Base-by-base conservation (phyloP, 2,329 filamentous ascomycete species). In the Nectriaceae sp. region DNA sequence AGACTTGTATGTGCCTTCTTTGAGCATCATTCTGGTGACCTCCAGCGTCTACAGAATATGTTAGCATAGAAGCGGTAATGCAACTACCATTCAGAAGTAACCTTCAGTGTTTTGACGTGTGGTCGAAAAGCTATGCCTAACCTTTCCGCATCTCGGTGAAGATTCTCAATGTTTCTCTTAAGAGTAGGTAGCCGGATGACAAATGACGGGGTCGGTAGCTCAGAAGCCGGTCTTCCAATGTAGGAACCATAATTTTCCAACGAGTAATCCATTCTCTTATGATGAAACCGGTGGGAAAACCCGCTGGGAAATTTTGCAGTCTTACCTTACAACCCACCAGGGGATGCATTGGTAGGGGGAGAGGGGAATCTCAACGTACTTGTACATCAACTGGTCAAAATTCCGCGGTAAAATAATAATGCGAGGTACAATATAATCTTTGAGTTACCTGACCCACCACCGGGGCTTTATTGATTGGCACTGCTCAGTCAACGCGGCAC, bases 101-200 rank as follows among this genome's bases (percentile, higher is more conserved):
- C 72, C 64, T 75, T 75, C 20, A 75, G 62, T 0, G 72, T 75
- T 54, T 75, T 75, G n/a, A 75, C 67, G 53, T 75, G 72, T 16
- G 72, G 70, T 18, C 72, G 57, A 21, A 75, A 74, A 3, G 55
- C 49, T 21, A 75, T 66, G 0, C 66, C 67, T 0, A 72, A 51
- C 16, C 59, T 60, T 19, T 72, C 64, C 10, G 75, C 70, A 65
- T 75, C 70, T 2, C 57, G 55, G 16, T 70, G 67, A 2, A 75
- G 50, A 5, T 50, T 60, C 3, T 65, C 55, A 33, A 70, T 65
- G 40, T 75, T 75, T 26, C 50, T 60, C 56, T 74, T 63, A 3
- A 75, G 51, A 1, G 68, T 55, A 0, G 69, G 65, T 40, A 70
- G 61, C 54, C 65, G 70, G 24, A 75, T 55, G n/a, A 74, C 47